Percentiles rank a stretch among this genome's conserved stretches.
Conservation (phyloP, 371 early-diverging fungal genomes). For the Mucor racemosus region DNA sequence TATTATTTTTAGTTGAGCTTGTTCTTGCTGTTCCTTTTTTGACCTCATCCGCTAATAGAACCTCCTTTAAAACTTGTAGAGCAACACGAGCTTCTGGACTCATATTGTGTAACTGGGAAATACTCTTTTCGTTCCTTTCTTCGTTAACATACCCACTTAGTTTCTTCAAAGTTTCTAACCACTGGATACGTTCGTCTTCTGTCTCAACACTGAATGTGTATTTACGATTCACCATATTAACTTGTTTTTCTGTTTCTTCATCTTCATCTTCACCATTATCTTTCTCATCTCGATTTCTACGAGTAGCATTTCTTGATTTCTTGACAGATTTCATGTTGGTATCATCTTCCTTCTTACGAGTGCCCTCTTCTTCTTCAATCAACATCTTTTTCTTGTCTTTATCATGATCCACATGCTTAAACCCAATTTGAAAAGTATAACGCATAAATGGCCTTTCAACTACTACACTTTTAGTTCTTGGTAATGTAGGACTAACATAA, state of each 20-base stretch:
- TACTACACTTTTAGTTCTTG: conserved; percentile 63
- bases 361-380: conserved; percentile 12
- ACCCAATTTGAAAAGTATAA: conserved; percentile 68
- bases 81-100: conserved; percentile 50
- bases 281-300: conserved; percentile 5
- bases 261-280: conserved; percentile 7
- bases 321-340: not conserved
- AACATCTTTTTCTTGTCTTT: conserved; percentile 16
- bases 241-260: conserved; percentile 28
- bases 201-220: conserved; percentile 65
- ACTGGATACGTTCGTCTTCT: conserved; percentile 51
- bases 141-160: conserved; percentile 43
- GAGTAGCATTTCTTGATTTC: not conserved
- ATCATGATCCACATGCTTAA: conserved; percentile 39
- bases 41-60: conserved; percentile 58
- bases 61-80: conserved; percentile 62
- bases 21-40: conserved; percentile 35
- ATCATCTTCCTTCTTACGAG: conserved; percentile 6
- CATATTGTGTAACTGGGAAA: not conserved
- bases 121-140: conserved; percentile 35
- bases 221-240: conserved; percentile 46
- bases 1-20: not conserved
- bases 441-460: conserved; percentile 74
- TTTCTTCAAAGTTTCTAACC: conserved; percentile 44
- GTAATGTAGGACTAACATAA: conserved; percentile 59